These are phyloP conservation scores for Venturia pyrina DNA, from an alignment of 2,329 filamentous ascomycete species.

Conservation along the genomic window DNA sequence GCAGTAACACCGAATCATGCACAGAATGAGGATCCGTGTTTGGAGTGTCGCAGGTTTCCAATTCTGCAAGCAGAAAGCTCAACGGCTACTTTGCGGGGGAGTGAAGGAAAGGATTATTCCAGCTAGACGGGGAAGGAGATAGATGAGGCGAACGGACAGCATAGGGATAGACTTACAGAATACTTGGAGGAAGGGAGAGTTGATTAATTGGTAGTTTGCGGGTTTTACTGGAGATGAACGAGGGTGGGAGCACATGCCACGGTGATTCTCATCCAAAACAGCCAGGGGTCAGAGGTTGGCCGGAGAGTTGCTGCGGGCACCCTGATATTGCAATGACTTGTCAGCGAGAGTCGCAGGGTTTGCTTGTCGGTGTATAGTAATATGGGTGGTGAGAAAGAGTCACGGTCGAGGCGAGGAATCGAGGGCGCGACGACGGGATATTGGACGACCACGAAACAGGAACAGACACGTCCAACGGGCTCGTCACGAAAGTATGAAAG, in stretches of 20 bases:
- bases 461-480: constrained; percentile 1
- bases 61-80: not conserved
- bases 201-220: not conserved
- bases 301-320: not conserved
- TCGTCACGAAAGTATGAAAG: constrained; percentile 4
- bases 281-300: constrained; percentile 1
- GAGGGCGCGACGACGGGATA: too few species aligned
- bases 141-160: not conserved
- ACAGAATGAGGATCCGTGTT: not conserved
- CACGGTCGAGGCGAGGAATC: too few species aligned
- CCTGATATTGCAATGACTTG: constrained; percentile 4
- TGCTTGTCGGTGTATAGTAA: not conserved
- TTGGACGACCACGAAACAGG: not conserved
- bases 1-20: not conserved
- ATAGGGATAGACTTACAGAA: not conserved
- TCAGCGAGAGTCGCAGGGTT: not conserved
- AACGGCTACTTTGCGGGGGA: not conserved
- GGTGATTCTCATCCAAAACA: constrained; percentile 6
- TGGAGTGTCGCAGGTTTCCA: constrained; percentile 5
- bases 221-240: constrained; percentile 1
- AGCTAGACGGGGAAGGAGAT: not conserved
- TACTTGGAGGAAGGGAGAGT: not conserved
- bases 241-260: constrained; percentile 4
- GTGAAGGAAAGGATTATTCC: not conserved
- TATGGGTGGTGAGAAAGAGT: not conserved